Percentiles rank a stretch among this genome's conserved stretches.
Conservation (phyloP, 768 basidiomycete species). For the Mycena olivaceomarginata region DNA sequence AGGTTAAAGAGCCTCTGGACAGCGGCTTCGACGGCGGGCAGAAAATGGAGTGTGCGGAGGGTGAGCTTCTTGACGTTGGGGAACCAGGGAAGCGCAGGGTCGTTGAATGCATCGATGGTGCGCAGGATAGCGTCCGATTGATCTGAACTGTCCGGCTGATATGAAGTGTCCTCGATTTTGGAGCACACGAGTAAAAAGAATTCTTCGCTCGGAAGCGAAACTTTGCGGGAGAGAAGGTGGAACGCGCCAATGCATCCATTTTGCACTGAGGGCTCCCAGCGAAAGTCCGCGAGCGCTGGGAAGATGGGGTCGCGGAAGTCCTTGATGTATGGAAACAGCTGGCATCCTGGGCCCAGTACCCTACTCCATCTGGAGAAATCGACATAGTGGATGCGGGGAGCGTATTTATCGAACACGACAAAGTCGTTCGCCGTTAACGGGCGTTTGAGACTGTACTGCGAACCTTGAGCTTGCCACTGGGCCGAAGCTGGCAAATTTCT, state of each 20-base stretch:
- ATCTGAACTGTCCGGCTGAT: conserved; percentile 1
- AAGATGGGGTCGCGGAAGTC: conserved; percentile 40
- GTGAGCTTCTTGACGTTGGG: conserved; percentile 42
- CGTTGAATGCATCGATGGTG: conserved; percentile 41
- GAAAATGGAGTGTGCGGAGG: conserved; percentile 41
- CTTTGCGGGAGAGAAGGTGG: conserved; percentile 37
- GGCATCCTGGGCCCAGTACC: conserved; percentile 38
- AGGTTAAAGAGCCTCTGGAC: conserved; percentile 27
- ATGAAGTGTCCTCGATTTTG: conserved; percentile 23
- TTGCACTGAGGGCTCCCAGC: conserved; percentile 40
- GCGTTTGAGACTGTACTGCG: conserved; percentile 33
- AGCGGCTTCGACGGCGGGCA: conserved; percentile 32
- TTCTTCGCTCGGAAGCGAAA: conserved; percentile 34
- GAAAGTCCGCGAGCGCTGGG: conserved; percentile 31
- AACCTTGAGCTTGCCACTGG: not conserved
- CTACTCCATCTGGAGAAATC: conserved; percentile 41
- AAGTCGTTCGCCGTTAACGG: conserved; percentile 32
- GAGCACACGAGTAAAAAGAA: conserved; percentile 39
- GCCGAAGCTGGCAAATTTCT: not conserved
- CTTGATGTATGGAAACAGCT: conserved; percentile 41
- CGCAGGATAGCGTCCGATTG: conserved; percentile 27
- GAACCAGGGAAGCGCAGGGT: conserved; percentile 42
- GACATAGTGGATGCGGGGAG: conserved; percentile 36
- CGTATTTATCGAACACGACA: conserved; percentile 42
- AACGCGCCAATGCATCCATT: conserved; percentile 42